Evolutionary conservation across 768 basidiomycete species (phyloP).

Genomic region (Boletus pseudo-olivaceus): DNA sequence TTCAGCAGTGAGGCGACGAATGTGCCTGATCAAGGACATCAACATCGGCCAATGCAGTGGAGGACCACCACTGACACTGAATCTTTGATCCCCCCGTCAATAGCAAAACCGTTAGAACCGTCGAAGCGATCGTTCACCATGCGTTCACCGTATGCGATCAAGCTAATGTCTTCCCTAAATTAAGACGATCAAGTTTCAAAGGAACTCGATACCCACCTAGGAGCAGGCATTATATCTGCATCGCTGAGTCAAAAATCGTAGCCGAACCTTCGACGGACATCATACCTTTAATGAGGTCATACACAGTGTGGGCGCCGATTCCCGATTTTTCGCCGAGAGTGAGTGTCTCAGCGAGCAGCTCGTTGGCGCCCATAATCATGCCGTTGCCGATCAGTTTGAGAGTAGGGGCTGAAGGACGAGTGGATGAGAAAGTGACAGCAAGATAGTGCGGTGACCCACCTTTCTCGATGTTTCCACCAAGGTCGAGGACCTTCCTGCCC

Average conservation of each 20-base stretch:
- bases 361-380: constrained; percentile 70
- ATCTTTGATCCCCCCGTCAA: constrained; percentile 89
- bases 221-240: constrained; percentile 66
- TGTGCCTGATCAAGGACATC: constrained; percentile 42
- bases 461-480: constrained; percentile 84
- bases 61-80: constrained; percentile 45
- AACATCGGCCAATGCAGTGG: neutral
- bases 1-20: constrained; percentile 65
- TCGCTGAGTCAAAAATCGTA: constrained; percentile 14
- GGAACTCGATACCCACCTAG: constrained; percentile 38
- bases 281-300: constrained; percentile 55
- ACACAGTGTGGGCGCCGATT: constrained; percentile 60
- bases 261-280: neutral
- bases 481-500: constrained; percentile 72
- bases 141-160: constrained; percentile 58
- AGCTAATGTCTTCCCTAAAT: constrained; percentile 31
- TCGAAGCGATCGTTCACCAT: constrained; percentile 76
- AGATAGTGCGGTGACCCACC: constrained; percentile 37
- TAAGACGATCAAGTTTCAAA: neutral
- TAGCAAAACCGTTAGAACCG: constrained; percentile 67
- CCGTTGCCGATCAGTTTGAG: constrained; percentile 82
- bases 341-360: constrained; percentile 77
- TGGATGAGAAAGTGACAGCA: neutral
- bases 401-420: constrained; percentile 46
- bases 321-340: constrained; percentile 85